These are phyloP conservation scores for Clathrospora elynae DNA, from an alignment of 2,329 filamentous ascomycete genomes.

Conservation along the genomic window DNA sequence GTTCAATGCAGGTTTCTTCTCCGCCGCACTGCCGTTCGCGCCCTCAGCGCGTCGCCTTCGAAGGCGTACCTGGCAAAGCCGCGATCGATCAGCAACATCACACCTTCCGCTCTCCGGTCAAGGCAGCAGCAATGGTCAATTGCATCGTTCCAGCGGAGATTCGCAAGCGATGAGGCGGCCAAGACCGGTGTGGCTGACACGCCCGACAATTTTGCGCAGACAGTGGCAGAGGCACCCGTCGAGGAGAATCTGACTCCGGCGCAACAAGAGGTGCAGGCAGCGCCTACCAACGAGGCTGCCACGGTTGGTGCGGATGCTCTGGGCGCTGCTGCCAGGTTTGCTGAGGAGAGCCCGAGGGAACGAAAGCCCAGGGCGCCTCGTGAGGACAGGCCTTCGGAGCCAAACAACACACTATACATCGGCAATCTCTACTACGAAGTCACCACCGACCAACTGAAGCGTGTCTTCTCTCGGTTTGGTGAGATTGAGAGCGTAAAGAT, in stretches of 20 bases:
- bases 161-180: constrained; percentile 54
- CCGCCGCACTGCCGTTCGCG: constrained; percentile 62
- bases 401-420: constrained; percentile 61
- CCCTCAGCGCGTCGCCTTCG: constrained; percentile 56
- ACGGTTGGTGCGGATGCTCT: constrained; percentile 37
- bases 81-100: constrained; percentile 43
- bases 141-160: constrained; percentile 53
- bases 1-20: constrained; percentile 59
- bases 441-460: constrained; percentile 63
- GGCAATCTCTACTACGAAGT: constrained; percentile 74
- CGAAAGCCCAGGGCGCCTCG: not conserved
- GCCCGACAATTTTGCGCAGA: constrained; percentile 43
- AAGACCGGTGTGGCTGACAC: constrained; percentile 35
- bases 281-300: constrained; percentile 32
- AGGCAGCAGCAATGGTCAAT: constrained; percentile 49
- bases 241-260: constrained; percentile 42
- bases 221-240: constrained; percentile 42
- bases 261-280: constrained; percentile 32
- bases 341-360: not conserved
- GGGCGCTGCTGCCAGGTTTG: constrained; percentile 12
- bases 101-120: constrained; percentile 38
- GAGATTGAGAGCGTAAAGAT: constrained; percentile 59
- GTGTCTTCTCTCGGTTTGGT: constrained; percentile 65
- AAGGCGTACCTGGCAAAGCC: constrained; percentile 51
- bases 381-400: constrained; percentile 9